A percentile compares a stretch with the other conserved stretches of the same genome.
Conservation (phyloP, 352 stramenopile species). For the Peronospora belbahrii region DNA sequence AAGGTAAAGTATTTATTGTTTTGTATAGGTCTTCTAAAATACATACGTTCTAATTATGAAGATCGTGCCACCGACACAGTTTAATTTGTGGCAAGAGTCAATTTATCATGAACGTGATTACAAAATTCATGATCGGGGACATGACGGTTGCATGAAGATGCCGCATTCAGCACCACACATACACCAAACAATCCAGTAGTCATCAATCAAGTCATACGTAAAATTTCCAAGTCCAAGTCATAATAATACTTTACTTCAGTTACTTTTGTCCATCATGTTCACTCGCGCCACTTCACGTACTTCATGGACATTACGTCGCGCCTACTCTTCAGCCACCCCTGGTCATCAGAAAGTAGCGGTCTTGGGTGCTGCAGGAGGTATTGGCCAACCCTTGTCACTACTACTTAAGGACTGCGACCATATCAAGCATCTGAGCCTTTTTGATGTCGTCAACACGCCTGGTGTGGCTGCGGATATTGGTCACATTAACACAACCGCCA, state of each 20-base stretch:
- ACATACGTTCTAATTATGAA: no score
- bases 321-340: constrained; percentile 45
- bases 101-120: no score
- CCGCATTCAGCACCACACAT: no score
- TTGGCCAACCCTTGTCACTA: constrained; percentile 97
- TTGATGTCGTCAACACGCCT: constrained; percentile 97
- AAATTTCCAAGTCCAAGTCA: no score
- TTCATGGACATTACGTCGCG: constrained; percentile 21
- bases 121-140: no score
- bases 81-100: no score
- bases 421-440: constrained; percentile 94
- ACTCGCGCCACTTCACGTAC: constrained; percentile 11
- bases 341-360: constrained; percentile 77
- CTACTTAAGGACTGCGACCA: constrained; percentile 96
- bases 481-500: constrained; percentile 87
- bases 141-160: no score
- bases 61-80: no score
- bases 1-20: constrained; percentile 23
- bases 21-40: no score
- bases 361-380: constrained; percentile 93
- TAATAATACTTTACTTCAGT: no score
- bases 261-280: constrained; percentile 11
- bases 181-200: no score
- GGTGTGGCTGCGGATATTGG: constrained; percentile 96
- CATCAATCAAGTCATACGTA: no score